phyloP scores from a whole-genome alignment of 306 rosid genomes.

The Ormosia semicastrata region DNA sequence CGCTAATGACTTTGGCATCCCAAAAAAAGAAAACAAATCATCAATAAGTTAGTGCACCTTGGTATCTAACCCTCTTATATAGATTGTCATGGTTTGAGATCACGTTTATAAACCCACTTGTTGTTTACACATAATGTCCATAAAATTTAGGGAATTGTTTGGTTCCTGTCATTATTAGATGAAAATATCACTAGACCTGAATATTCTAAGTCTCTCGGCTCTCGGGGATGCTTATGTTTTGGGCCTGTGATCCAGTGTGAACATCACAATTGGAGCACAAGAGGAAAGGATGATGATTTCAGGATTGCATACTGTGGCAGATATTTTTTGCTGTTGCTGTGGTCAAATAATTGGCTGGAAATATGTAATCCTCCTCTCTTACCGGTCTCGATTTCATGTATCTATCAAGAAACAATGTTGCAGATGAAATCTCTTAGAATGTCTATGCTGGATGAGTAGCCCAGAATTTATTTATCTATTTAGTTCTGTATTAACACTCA shows the following conservation, averaged over 20 bases:
- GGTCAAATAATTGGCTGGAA: slow-evolving; percentile 98
- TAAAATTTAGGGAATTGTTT: not conserved
- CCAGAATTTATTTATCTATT: not conserved
- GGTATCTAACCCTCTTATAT: not conserved
- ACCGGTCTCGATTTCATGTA: slow-evolving; percentile 17
- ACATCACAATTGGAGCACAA: slow-evolving; percentile 51
- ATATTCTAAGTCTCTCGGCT: slow-evolving; percentile 7
- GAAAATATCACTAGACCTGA: slow-evolving; percentile 20
- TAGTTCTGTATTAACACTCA: not conserved
- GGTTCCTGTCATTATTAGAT: slow-evolving; percentile 12
- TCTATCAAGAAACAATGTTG: not conserved
- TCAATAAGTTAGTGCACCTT: not conserved
- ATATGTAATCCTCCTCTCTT: slow-evolving; percentile 59
- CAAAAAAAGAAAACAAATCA: not conserved
- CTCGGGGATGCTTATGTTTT: slow-evolving; percentile 1
- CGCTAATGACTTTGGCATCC: not conserved
- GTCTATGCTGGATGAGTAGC: not conserved
- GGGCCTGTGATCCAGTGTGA: slow-evolving; percentile 52
- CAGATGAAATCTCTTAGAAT: not conserved
- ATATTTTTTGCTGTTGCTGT: slow-evolving; percentile 84
- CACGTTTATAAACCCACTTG: not conserved
- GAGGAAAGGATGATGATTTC: slow-evolving; percentile 87
- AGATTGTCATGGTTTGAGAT: not conserved
- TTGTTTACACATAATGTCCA: not conserved
- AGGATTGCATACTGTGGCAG: slow-evolving; percentile 80